Base-by-base conservation (phyloP, 257 asterid species). In the Nicotiana paniculata region DNA sequence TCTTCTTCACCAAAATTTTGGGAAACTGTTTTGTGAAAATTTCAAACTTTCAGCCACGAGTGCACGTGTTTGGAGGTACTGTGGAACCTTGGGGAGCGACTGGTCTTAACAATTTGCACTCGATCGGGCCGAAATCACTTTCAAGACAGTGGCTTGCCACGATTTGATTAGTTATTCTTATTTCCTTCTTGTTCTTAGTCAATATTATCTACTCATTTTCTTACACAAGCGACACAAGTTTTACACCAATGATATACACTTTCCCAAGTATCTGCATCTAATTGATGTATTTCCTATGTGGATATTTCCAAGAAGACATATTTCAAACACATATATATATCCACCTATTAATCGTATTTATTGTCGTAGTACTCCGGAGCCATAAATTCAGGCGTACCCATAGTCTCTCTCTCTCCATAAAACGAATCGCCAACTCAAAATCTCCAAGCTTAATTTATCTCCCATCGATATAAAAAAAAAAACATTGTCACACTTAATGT, bases 261-360 rank as follows among this genome's bases (percentile, higher is more conserved):
- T 84, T 88, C 90, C 79, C 86, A 82, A 58, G 86, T 9, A 90
- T 85, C 77, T 89, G 92, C 0, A 83, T 83, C 2, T 78, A 83
- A 48, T 82, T 85, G 4, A 74, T 82, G 80, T 90, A 90, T 82
- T 89, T 89, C 1, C 79, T 79, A 43, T 85, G 89, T 2, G 90
- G 91, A 63, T 51, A 85, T 13, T 90, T 72, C 86, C 94, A 78
- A 90, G 57, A 79, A 90, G 76, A 77, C 91, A 90, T 91, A 90
- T 81, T 2, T 92, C 94, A 11, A 89, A 89, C 2, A 92, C 82
- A 79, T 86, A 90, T 3, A 90, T 3, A 88, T n/a, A 28, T 86
- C 91, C 4, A 86, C 94, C 26, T 80, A 78, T 55, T 90, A 89
- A 3, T 86, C 61, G 54, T 89, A 87, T 72, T 85, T 88, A 81